Evolutionary conservation across 1,284 basidiomycete genomes (phyloP).

Genomic region (Malassezia obtusa): DNA sequence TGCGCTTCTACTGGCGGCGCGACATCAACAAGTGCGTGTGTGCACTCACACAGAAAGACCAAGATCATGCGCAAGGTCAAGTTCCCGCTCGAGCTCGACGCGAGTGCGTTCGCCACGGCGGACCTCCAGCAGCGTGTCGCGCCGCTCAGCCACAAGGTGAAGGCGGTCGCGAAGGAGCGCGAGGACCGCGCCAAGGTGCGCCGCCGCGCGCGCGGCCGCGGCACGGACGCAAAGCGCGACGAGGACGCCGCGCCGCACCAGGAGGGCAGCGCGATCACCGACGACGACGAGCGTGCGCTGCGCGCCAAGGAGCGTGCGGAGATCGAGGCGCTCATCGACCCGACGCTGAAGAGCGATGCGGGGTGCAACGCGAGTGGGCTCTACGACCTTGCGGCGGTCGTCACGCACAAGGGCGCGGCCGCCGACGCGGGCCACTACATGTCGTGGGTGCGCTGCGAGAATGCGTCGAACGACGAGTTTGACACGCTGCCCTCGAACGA

Average conservation of each 20-base stretch:
- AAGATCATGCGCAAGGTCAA: conserved; percentile 73
- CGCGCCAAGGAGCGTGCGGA: conserved; percentile 26
- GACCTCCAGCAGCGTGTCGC: conserved; percentile 64
- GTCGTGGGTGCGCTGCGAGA: conserved; percentile 58
- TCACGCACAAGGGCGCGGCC: conserved; percentile 91
- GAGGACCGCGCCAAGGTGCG: conserved; percentile 72
- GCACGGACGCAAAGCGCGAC: conserved; percentile 31
- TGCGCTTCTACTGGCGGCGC: conserved; percentile 85
- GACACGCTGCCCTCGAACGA: conserved; percentile 26
- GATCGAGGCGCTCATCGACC: conserved; percentile 54
- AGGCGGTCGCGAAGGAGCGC: conserved; percentile 71
- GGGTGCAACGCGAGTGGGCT: conserved; percentile 66
- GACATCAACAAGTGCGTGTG: conserved; percentile 62
- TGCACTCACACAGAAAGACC: conserved; percentile 36
- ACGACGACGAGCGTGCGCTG: conserved; percentile 58
- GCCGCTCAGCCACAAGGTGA: conserved; percentile 62
- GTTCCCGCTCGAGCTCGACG: conserved; percentile 77
- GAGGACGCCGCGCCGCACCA: conserved; percentile 54
- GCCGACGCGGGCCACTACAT: conserved; percentile 92
- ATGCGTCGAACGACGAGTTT: conserved; percentile 6
- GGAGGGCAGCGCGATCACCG: conserved; percentile 55
- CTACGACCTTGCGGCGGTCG: conserved; percentile 81
- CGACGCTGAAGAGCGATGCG: conserved; percentile 59
- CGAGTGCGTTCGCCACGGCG: conserved; percentile 68
- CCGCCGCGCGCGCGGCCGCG: conserved; percentile 55